These are phyloP conservation scores for Podaxis sp. DNA, from an alignment of 768 basidiomycete genomes.

Conservation along the genomic window DNA sequence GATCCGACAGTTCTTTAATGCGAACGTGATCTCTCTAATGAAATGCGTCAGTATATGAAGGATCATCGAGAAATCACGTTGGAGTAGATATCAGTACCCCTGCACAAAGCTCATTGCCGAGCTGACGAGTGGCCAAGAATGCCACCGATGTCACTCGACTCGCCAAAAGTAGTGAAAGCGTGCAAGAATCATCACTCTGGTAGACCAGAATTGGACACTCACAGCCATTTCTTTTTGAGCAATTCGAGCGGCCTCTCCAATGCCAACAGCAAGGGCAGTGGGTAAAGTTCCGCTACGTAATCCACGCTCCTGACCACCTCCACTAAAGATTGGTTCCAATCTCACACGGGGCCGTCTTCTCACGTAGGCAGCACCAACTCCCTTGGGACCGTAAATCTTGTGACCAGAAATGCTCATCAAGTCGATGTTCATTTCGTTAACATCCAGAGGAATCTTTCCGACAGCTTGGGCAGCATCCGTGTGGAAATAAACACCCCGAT, in stretches of 20 bases:
- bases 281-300: constrained; percentile 94
- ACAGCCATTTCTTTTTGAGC: constrained; percentile 92
- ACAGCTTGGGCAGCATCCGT: constrained; percentile 97
- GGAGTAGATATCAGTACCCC: constrained; percentile 82
- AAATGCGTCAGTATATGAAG: constrained; percentile 21
- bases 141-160: constrained; percentile 44
- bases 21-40: constrained; percentile 76
- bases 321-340: constrained; percentile 91
- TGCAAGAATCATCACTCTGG: constrained; percentile 48
- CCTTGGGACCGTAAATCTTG: constrained; percentile 98
- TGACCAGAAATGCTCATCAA: constrained; percentile 96
- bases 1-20: constrained; percentile 72
- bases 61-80: not conserved
- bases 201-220: constrained; percentile 39
- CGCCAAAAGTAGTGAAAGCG: constrained; percentile 29
- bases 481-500: constrained; percentile 92
- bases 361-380: constrained; percentile 93
- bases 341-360: constrained; percentile 89
- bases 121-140: constrained; percentile 33
- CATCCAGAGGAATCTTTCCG: constrained; percentile 89
- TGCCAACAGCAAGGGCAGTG: constrained; percentile 82
- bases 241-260: constrained; percentile 93
- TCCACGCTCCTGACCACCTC: constrained; percentile 97
- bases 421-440: constrained; percentile 94
- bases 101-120: constrained; percentile 75